phyloP scores from a whole-genome alignment of 768 basidiomycete species.

The Mycena epipterygia region DNA sequence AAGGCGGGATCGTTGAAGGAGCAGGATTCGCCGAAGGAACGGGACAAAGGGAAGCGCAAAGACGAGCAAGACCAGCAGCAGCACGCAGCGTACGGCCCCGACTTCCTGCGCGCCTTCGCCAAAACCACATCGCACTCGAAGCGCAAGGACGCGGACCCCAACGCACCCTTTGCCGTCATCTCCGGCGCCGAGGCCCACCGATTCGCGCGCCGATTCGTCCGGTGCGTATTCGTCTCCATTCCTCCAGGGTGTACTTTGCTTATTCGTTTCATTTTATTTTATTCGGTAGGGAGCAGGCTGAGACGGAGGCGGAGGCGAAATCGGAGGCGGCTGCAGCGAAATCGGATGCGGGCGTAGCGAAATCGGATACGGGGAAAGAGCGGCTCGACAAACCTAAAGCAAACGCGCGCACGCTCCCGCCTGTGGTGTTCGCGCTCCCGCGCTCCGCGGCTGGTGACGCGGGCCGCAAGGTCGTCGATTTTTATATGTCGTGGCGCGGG shows the following conservation, averaged over 20 bases:
- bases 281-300: neutral
- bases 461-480: conserved; percentile 59
- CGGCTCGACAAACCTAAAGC: neutral
- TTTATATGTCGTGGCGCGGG: conserved; percentile 65
- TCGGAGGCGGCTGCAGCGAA: neutral
- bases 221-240: neutral
- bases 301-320: neutral
- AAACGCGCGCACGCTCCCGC: conserved; percentile 36
- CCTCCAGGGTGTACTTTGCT: too few relatives aligned
- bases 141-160: neutral
- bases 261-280: too few relatives aligned
- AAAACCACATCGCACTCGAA: neutral
- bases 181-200: conserved; percentile 7
- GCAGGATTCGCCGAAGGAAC: neutral
- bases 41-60: neutral
- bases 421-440: conserved; percentile 60
- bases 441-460: conserved; percentile 49
- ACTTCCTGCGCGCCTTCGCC: conserved; percentile 15
- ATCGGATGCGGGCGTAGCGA: too few relatives aligned
- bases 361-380: neutral
- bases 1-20: neutral
- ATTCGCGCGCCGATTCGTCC: conserved; percentile 10
- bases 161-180: conserved; percentile 12
- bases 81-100: conserved; percentile 12
- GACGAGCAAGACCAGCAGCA: neutral